These are phyloP conservation scores for Phytopythium aichiense DNA, from an alignment of 352 stramenopile species.

Conservation along the genomic window DNA sequence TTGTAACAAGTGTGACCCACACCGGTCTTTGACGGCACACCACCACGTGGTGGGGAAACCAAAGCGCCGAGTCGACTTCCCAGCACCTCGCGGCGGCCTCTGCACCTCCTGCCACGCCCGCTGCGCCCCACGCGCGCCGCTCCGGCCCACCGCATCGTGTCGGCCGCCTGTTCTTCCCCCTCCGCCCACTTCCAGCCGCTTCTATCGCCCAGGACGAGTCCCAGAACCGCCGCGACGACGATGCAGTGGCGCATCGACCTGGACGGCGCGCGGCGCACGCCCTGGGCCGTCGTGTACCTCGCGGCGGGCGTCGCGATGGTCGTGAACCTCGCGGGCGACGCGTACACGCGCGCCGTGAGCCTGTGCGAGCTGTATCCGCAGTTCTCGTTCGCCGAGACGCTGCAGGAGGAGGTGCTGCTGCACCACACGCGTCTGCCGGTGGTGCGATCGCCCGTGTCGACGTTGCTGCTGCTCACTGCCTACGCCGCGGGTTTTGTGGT, in stretches of 20 bases:
- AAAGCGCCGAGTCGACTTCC: not conserved
- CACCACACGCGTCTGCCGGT: conserved; percentile 55
- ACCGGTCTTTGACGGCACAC: no score
- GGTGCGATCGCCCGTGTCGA: conserved; percentile 32
- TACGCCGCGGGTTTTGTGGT: conserved; percentile 27
- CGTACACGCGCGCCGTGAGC: conserved; percentile 29
- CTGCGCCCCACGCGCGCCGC: not conserved
- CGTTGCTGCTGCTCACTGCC: conserved; percentile 34
- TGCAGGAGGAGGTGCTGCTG: conserved; percentile 50
- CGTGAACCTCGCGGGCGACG: conserved; percentile 41
- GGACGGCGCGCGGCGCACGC: conserved; percentile 17
- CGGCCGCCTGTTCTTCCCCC: no score
- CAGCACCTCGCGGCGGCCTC: not conserved
- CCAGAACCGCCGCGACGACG: not conserved
- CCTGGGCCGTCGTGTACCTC: conserved; percentile 44
- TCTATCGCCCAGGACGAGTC: no score
- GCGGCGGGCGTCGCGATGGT: conserved; percentile 32
- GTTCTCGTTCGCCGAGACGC: conserved; percentile 54
- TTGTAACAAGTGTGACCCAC: no score
- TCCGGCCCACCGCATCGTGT: not conserved
- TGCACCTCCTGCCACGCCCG: not conserved
- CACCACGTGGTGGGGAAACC: conserved; percentile 1
- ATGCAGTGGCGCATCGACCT: conserved; percentile 13
- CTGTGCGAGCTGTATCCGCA: conserved; percentile 64
- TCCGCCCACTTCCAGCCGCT: not conserved